Evolutionary conservation across 176 grass and related monocot genomes (phyloP), one percentile per base, ranked within the genome.

Genomic region (Cenchrus purpureus): DNA sequence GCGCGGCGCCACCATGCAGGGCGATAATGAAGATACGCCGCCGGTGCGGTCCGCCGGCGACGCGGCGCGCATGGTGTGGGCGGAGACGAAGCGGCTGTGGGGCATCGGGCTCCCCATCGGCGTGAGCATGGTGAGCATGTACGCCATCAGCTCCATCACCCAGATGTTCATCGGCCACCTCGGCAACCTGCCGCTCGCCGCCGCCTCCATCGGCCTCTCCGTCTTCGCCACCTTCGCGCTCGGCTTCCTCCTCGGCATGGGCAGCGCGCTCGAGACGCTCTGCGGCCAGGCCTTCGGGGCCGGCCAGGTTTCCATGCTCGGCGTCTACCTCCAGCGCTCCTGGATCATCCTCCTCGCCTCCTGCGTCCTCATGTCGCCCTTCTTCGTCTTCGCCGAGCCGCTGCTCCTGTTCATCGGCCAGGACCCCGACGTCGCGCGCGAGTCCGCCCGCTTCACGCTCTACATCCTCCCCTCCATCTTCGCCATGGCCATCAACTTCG

Each of bases 261-360:
- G 90, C 50, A 98, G 93, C 81, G 91, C 95, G 42, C 72, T 98
- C 43, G 93, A 98, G 84, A 98, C 91, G 37, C 89, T 98, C 2
- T 98, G 95, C 73, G 95, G 93, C 15, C 95, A 98, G 76, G 88
- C 92, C 16, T 94, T 88, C 77, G 90, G 92, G 16, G 92, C 92
- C 0, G 85, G 92, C 0, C 82, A 83, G 56, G 85, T 94, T 0
- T 78, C 79, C 78, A 89, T 92, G 87, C 92, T 94, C 61, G 92
- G 92, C 63, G 82, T 94, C 37, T 92, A 94, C 84, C 65, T 94
- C 31, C 92, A 94, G 44, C 92, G 87, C 0, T 94, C 92, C 17
- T 94, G 92, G 89, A 83, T 94, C 67, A 87, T 92, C 66, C 92
- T 94, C 57, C 0, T 80, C 28, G 77, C 1, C n/a, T 7, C 87